Base-by-base conservation (phyloP, 371 early-diverging fungal genomes). In the Phascolomyces articulosus region DNA sequence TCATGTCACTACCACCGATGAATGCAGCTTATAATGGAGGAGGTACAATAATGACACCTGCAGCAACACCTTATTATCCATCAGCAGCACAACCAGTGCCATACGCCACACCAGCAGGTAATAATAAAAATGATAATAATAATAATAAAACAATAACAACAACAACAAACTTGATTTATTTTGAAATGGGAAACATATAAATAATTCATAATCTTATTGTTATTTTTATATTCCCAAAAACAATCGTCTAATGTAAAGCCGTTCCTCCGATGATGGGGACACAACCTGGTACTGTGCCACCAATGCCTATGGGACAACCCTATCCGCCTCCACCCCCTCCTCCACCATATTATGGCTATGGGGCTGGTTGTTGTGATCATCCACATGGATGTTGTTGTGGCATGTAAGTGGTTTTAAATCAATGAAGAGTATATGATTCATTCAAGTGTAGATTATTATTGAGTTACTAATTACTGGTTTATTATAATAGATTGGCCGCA, bases 321-420 rank as follows among this genome's bases (percentile, higher is more conserved):
- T 51, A 51, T 51, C 51, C 51, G 7, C 24, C 51, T 4, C 51
- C 51, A 13, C 51, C 51, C 7, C 51, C 51, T 10, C 51, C 51
- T 21, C 51, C 24, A 24, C 6, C 51, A 0, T 51, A 51, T 24
- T 51, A 51, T 24, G 51, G 51, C 7, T 47, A 47, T 7, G n/a
- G n/a, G 23, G 7, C 21, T 18, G 26, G 51, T 3, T 51, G 51
- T 24, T 51, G 51, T 24, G 51, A 51, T 24, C 51, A 51, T 24
- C 51, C 51, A 24, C 51, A 51, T 23, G 51, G 51, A 51, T 51
- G 51, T 24, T 51, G 51, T 51, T 51, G 51, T 51, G 51, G 51
- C 7, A 24, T 51, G 51, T 51, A 51, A 51, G 51, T 51, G 6
- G 2, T 24, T 9, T 34, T 34, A 34, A 9, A 9, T 9, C 11